Evolutionary conservation across 2,329 filamentous ascomycete species (phyloP), one percentile per base, ranked within the genome.

Genomic region (Ilyonectria robusta): DNA sequence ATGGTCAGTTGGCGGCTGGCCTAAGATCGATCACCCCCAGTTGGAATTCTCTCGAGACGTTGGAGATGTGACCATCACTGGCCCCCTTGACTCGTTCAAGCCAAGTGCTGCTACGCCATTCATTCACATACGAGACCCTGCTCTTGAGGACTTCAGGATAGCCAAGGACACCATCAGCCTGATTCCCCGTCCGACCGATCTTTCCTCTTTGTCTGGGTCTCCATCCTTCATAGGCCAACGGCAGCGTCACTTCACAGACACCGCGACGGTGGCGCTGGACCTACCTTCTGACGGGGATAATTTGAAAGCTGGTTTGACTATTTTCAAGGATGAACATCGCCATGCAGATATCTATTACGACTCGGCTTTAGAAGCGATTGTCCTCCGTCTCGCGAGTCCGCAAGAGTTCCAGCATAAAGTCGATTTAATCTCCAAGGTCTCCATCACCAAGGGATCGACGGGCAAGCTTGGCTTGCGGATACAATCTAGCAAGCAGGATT

Each of bases 321-420:
- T 59, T 35, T 37, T 59, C 17, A 59, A 59, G 21, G 56, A 59
- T 23, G 56, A 59, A 48, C 35, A 59, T 48, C 56, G 56, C 1
- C 56, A 59, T 17, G 29, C 35, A 8, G 56, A 59, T n/a, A 48
- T 59, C 3, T 59, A 35, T n/a, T 59, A 59, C n/a, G 56, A 59
- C 2, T 59, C 44, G 7, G 26, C 42, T 11, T 59, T 44, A 3
- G 19, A 7, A 48, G 33, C 33, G 31, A 19, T 59, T 8, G 19
- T 59, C 21, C 42, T 59, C 6, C 56, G 56, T 44, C 35, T 31
- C 9, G 56, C n/a, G 19, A 42, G 35, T 17, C 23, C 47, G 6
- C 5, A 35, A 17, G 31, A 37, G 2, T 4, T 7, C 4, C 8
- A 59, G 26, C 29, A n/a, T 6, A 37, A 48, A 4, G 8, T 48